Evolutionary conservation across 805 yeast species (phyloP).

Genomic region (Isabelozyma gotoi): DNA sequence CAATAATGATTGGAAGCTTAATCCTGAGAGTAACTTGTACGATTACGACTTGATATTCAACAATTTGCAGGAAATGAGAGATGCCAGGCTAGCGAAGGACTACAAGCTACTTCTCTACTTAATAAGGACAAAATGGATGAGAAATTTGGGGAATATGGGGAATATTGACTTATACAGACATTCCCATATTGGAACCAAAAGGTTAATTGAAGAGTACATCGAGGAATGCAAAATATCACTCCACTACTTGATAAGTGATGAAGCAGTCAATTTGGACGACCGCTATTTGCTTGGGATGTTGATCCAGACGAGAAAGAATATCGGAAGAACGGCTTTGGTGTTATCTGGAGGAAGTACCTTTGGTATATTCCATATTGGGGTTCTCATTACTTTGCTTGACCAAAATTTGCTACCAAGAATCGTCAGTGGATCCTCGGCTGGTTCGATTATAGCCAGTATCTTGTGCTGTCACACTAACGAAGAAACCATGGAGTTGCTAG

Average conservation of each 20-base stretch:
- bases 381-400: conserved; percentile 74
- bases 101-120: conserved; percentile 63
- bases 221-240: conserved; percentile 64
- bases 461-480: conserved; percentile 77
- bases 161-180: conserved; percentile 74
- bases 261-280: conserved; percentile 55
- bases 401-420: conserved; percentile 78
- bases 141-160: conserved; percentile 87
- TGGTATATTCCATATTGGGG: conserved; percentile 92
- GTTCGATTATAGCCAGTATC: conserved; percentile 90
- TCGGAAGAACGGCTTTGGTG: conserved; percentile 93
- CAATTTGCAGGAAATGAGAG: conserved; percentile 54
- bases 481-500: conserved; percentile 60
- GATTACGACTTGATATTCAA: conserved; percentile 63
- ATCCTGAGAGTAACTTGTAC: conserved; percentile 62
- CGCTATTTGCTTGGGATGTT: conserved; percentile 72
- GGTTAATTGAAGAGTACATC: conserved; percentile 77
- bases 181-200: conserved; percentile 83
- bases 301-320: conserved; percentile 83
- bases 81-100: conserved; percentile 59
- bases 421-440: conserved; percentile 93
- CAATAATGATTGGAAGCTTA: conserved; percentile 70
- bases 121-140: conserved; percentile 78
- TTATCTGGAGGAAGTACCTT: conserved; percentile 95
- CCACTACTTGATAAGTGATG: conserved; percentile 36